Base-by-base conservation (phyloP, 2,329 filamentous ascomycete species). In the Aspergillus unguis region DNA sequence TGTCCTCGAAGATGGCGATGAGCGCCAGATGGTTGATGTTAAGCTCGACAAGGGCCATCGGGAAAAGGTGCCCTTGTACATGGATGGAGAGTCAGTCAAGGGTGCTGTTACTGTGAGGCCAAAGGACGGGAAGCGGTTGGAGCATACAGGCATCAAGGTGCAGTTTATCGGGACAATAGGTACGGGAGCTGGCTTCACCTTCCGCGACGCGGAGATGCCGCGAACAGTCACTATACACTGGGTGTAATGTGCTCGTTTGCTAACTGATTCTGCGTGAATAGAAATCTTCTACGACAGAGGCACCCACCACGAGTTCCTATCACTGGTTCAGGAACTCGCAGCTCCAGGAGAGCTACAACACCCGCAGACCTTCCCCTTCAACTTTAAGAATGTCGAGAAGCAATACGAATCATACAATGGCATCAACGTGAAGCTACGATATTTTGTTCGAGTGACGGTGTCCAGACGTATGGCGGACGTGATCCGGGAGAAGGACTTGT, bases 211-310 rank as follows among this genome's bases (percentile, higher is more conserved):
- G 31, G 6, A 23, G 17, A 36, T 36, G 48, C 48, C 27, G 41
- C 33, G 5, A 11, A 11, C 11, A 5, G n/a, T 25, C 27, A 38
- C 26, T 17, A 17, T 17, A 1, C 17, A n/a, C 25, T 37, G 7
- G 17, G 7, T n/a, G 29, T 35, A 5, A 6, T 11, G 17, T 35
- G 33, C 36, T 38, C 23, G 26, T n/a, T 17, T 33, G 11, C 52
- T 44, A 29, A 53, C 27, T 10, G 37, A 1, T 17, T 38, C 6
- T 31, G 9, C 7, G 23, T 11, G n/a, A n/a, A 9, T 33, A 95
- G 94, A 99, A 74, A 99, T 99, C 94, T 99, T 97, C 83, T 99
- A 96, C 75, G 94, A 99, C 73, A 90, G 94, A 68, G 92, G 92
- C 65, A 99, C 96, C 73, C 94, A 97, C 78, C 96, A 99, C 80